Evolutionary conservation across 257 asterid species (phyloP).

Genomic region (Perilla frutescens): DNA sequence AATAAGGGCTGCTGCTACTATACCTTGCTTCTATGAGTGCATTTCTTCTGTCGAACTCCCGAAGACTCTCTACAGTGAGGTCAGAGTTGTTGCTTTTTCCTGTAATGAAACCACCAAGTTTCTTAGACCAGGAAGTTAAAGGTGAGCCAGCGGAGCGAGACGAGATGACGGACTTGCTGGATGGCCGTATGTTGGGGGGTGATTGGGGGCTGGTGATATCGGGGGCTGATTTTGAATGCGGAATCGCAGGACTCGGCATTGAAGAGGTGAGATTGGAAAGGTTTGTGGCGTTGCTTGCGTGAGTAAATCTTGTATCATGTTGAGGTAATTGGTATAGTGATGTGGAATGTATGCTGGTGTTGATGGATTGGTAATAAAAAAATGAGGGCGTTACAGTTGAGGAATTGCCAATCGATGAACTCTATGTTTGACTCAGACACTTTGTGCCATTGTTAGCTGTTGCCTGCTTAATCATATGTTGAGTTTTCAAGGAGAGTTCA

Average conservation of each 20-base stretch:
- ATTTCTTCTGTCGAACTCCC: conserved; percentile 56
- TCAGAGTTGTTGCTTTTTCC: conserved; percentile 42
- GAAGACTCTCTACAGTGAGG: conserved; percentile 49
- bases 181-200: conserved; percentile 37
- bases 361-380: not conserved
- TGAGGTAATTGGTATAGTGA: not conserved
- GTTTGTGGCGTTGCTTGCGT: not conserved
- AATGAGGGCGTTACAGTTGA: not conserved
- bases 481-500: too few relatives aligned
- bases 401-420: conserved; percentile 2
- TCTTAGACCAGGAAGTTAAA: conserved; percentile 49
- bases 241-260: conserved; percentile 62
- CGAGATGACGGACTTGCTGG: conserved; percentile 43
- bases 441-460: conserved; percentile 21
- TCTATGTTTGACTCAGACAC: conserved; percentile 5
- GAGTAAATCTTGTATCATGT: conserved; percentile 16
- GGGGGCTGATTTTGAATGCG: conserved; percentile 65
- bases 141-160: conserved; percentile 56
- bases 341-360: not conserved
- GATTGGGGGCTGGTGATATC: conserved; percentile 47
- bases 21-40: conserved; percentile 42
- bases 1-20: conserved; percentile 64
- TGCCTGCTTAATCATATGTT: not conserved
- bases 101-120: conserved; percentile 33
- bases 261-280: conserved; percentile 31